Conservation (phyloP, 768 basidiomycete genomes). For the Dentipellis fragilis region DNA sequence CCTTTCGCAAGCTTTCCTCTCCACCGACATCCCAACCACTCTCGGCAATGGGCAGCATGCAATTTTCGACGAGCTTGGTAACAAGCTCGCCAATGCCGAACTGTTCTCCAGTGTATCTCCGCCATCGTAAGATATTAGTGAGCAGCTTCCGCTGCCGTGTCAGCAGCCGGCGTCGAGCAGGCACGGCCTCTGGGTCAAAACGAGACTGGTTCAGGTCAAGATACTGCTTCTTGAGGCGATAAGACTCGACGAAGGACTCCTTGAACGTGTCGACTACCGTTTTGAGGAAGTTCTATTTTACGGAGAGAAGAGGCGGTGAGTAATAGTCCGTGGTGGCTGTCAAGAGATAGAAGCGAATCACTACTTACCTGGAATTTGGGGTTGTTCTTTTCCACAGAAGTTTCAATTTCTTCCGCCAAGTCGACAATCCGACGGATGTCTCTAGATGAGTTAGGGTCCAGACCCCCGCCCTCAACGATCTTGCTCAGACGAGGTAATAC, state of each 20-base stretch:
- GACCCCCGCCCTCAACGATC: slow-evolving; percentile 65
- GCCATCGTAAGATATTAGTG: slow-evolving; percentile 64
- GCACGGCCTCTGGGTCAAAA: slow-evolving; percentile 72
- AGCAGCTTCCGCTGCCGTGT: slow-evolving; percentile 62
- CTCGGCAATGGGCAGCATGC: slow-evolving; percentile 56
- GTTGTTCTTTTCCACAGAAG: slow-evolving; percentile 54
- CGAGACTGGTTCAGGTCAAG: slow-evolving; percentile 28
- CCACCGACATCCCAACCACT: slow-evolving; percentile 87
- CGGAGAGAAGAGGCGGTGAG: not conserved
- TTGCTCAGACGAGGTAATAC: slow-evolving; percentile 68
- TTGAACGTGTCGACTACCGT: slow-evolving; percentile 44
- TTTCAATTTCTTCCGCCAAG: slow-evolving; percentile 72
- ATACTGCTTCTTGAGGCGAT: slow-evolving; percentile 41
- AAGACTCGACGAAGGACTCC: slow-evolving; percentile 40
- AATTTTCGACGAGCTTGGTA: slow-evolving; percentile 44
- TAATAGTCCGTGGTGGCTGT: not conserved
- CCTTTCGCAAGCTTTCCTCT: slow-evolving; percentile 50
- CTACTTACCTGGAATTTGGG: slow-evolving; percentile 52
- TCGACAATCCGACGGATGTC: slow-evolving; percentile 59
- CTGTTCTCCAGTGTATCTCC: slow-evolving; percentile 56
- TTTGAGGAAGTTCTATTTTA: slow-evolving; percentile 44
- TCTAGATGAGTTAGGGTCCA: slow-evolving; percentile 70
- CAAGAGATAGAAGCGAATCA: not conserved
- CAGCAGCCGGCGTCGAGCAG: slow-evolving; percentile 63
- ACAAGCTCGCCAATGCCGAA: slow-evolving; percentile 47